Evolutionary conservation across 371 early-diverging fungal species (phyloP).

Genomic region (Syncephalastrum sp.): DNA sequence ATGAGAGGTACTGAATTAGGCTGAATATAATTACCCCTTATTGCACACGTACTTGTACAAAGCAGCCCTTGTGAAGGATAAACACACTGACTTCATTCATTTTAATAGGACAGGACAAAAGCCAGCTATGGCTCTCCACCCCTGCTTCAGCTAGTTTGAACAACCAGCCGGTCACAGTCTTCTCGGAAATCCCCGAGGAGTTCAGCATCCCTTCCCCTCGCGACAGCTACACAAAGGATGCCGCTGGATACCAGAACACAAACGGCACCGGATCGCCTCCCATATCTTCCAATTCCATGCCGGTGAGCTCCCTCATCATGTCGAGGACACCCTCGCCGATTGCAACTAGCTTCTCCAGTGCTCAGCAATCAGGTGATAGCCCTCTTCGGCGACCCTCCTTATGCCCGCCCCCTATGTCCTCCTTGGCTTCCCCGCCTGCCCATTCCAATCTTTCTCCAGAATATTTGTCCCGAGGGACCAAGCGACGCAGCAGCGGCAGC

Average conservation of each 20-base stretch:
- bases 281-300: neutral
- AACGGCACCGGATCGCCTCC: neutral
- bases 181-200: conserved; percentile 24
- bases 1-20: conserved; percentile 31
- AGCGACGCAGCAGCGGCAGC: too few relatives aligned
- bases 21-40: conserved; percentile 8
- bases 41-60: too few relatives aligned
- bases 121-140: conserved; percentile 39
- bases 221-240: too few relatives aligned
- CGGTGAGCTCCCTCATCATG: neutral
- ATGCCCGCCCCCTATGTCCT: neutral
- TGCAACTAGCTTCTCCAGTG: neutral
- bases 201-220: conserved; percentile 6
- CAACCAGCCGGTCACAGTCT: conserved; percentile 23
- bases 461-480: neutral
- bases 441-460: neutral
- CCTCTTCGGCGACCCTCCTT: too few relatives aligned
- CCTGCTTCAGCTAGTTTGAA: conserved; percentile 11
- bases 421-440: conserved; percentile 3
- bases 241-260: too few relatives aligned
- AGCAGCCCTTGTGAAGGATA: conserved; percentile 11
- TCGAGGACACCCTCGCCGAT: neutral
- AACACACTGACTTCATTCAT: conserved; percentile 19
- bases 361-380: conserved; percentile 1
- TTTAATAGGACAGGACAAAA: conserved; percentile 22